Conservation (phyloP, 441 rosid genomes). For the Gossypium schwendimanii region DNA sequence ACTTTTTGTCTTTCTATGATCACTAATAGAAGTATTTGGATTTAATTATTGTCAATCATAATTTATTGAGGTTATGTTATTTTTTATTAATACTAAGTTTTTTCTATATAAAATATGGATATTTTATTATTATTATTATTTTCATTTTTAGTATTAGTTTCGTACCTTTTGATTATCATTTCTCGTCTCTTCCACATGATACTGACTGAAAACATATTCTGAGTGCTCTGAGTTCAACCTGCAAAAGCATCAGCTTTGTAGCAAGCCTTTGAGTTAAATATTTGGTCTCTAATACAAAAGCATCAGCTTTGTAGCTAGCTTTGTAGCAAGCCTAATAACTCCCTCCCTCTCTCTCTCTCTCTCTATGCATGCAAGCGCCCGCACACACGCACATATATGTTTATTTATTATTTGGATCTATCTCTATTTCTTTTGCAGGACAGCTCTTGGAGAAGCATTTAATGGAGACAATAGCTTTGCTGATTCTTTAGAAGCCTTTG, state of each 20-base stretch:
- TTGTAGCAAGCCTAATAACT: too few relatives aligned
- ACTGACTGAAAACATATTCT: not conserved
- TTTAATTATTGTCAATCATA: not conserved
- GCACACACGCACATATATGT: not conserved
- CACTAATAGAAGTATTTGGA: not conserved
- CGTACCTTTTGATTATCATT: not conserved
- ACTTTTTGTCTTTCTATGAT: not conserved
- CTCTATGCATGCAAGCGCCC: too few relatives aligned
- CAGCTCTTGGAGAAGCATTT: slow-evolving; percentile 63
- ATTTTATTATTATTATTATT: not conserved
- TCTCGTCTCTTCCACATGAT: not conserved
- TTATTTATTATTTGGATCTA: not conserved
- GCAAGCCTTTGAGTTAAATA: not conserved
- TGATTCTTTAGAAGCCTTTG: slow-evolving; percentile 70
- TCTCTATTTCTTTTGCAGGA: slow-evolving; percentile 33
- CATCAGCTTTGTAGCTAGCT: too few relatives aligned
- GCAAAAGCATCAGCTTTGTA: not conserved
- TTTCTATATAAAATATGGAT: not conserved
- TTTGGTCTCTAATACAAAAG: not conserved
- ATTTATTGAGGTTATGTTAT: not conserved
- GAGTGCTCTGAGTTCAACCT: not conserved
- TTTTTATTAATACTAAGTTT: not conserved
- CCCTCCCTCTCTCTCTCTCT: not conserved
- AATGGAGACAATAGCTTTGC: slow-evolving; percentile 62
- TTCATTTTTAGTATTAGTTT: not conserved